Evolutionary conservation across 1,139 yeast genomes (phyloP).

Genomic region (Meyerozyma athensensis): DNA sequence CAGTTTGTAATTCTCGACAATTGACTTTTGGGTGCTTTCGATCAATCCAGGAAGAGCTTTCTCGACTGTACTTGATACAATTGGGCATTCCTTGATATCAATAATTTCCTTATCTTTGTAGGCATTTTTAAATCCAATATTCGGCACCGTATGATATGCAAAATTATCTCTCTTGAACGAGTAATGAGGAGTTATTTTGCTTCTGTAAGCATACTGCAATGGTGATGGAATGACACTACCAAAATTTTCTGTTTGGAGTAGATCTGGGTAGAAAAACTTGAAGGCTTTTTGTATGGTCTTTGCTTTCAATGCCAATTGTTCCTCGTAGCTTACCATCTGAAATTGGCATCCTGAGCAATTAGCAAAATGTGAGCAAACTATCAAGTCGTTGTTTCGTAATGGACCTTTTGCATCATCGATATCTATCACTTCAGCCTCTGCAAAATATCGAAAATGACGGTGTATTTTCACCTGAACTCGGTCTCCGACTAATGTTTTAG

Average conservation of each 20-base stretch:
- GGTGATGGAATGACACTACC: slow-evolving; percentile 24
- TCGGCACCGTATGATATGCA: slow-evolving; percentile 6
- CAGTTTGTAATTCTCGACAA: slow-evolving; percentile 4
- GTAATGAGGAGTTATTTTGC: slow-evolving; percentile 37
- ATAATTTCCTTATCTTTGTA: slow-evolving; percentile 19
- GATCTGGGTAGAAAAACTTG: slow-evolving; percentile 28
- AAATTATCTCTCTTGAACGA: slow-evolving; percentile 12
- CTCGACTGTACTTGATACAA: slow-evolving; percentile 28
- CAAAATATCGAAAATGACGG: slow-evolving; percentile 27
- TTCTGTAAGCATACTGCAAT: slow-evolving; percentile 31
- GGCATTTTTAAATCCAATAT: slow-evolving; percentile 32
- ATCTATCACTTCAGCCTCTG: slow-evolving; percentile 28
- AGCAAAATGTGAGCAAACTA: slow-evolving; percentile 69
- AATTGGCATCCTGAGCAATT: slow-evolving; percentile 53
- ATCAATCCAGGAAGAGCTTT: slow-evolving; percentile 14
- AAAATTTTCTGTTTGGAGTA: slow-evolving; percentile 11
- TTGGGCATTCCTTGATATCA: slow-evolving; percentile 28
- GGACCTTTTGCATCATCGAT: slow-evolving; percentile 10
- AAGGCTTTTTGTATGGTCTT: slow-evolving; percentile 31
- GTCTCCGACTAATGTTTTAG: slow-evolving; percentile 39
- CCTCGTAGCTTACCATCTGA: slow-evolving; percentile 40
- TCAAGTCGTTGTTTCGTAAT: slow-evolving; percentile 23
- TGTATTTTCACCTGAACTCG: slow-evolving; percentile 24
- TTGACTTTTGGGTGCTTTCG: slow-evolving; percentile 8
- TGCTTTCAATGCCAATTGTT: slow-evolving; percentile 32